Base-by-base conservation (phyloP, 1,139 yeast genomes). In the Yamadazyma sp. region DNA sequence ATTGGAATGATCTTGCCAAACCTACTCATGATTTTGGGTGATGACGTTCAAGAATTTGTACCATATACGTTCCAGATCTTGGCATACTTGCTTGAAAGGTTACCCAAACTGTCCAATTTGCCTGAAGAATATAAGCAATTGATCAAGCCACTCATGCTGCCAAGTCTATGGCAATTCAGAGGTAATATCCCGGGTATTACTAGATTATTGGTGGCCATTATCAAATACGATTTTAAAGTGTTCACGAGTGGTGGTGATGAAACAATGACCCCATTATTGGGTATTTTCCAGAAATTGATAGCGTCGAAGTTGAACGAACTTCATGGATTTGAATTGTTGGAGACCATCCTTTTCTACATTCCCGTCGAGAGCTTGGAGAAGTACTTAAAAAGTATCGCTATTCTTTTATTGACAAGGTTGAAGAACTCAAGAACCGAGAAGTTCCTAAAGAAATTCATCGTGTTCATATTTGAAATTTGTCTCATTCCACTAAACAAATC, bases 131-230 rank as follows among this genome's bases (percentile, higher is more conserved):
- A 81, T 53, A 75, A 71, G 42, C 80, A 78, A 40, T 68, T 94
- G 38, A 73, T 88, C 21, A 80, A 80, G 47, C 98, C 98, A 0
- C 68, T 94, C 28, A 70, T 94, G 57, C 78, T 96, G 2, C 97
- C 98, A 13, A 62, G 82, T 6, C 81, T 89, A 29, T 94, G 98
- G 98, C 97, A 92, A 57, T 79, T 79, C 43, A 76, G 82, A 50
- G 98, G 98, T 16, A 92, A 92, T 53, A 80, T 90, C 31, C 98
- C 98, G 1, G 97, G 97, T 3, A 78, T 92, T 15, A 85, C 95
- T 0, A 76, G 96, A 48, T 70, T 92, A 39, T 65, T 94, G 38
- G 76, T 82, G 41, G 82, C 90, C 3, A 82, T 92, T 23, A 69
- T 92, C 30, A 68, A 69, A 31, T 82, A 76, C 35, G 89, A 88